A percentile compares a stretch with the other conserved stretches of the same genome.
These are phyloP conservation scores for Chlorophyllum brunneum DNA, from an alignment of 768 basidiomycete genomes.

Conservation along the genomic window DNA sequence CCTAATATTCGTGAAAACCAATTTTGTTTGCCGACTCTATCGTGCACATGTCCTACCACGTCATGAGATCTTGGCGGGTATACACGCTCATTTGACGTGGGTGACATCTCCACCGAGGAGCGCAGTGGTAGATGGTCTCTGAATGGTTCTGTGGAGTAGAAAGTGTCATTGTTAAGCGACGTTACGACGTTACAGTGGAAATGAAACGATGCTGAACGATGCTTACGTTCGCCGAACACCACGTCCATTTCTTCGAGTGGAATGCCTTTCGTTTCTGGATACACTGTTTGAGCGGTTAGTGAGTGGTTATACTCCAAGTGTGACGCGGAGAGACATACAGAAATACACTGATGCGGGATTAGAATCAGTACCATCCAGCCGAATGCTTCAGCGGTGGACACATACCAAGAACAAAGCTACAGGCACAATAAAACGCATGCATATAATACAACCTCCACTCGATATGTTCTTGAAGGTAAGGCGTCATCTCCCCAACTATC, in stretches of 20 bases:
- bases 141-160: constrained; percentile 6
- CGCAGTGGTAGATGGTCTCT: constrained; percentile 12
- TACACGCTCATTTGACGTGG: neutral
- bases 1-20: constrained; percentile 2
- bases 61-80: neutral
- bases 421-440: constrained; percentile 84
- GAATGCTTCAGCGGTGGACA: neutral
- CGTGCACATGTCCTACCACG: neutral
- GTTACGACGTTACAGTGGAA: neutral
- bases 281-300: constrained; percentile 41
- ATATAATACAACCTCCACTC: constrained; percentile 87
- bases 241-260: constrained; percentile 84
- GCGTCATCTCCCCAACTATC: constrained; percentile 80
- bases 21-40: neutral
- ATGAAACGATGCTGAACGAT: neutral
- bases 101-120: constrained; percentile 8
- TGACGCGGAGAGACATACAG: constrained; percentile 35
- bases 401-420: constrained; percentile 71
- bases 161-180: neutral
- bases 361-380: neutral
- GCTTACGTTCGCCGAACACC: constrained; percentile 74
- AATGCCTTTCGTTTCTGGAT: constrained; percentile 79
- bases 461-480: constrained; percentile 79
- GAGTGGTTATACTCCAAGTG: neutral
- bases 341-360: constrained; percentile 54